Evolutionary conservation across 2,329 filamentous ascomycete species (phyloP), one percentile per base, ranked within the genome.

Genomic region (Aspergillus melleus): DNA sequence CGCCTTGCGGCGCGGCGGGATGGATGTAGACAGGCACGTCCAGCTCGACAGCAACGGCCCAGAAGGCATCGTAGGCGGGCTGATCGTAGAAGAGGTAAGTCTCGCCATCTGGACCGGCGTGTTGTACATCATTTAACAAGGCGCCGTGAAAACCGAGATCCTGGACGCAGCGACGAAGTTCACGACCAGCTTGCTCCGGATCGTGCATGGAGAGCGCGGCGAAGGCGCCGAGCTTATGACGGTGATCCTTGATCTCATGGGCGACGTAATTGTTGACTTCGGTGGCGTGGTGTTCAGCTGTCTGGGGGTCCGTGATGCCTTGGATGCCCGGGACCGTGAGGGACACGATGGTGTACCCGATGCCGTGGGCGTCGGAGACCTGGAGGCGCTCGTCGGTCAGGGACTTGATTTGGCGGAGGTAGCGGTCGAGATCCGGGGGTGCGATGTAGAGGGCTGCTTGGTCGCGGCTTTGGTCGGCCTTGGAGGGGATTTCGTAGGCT

Each of bases 11-110:
- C 81, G 62, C 80, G 78, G 54, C 80, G 2, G 85, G 86, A 67
- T 88, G 86, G 4, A 88, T 75, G 64, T 88, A 88, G 59, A 88
- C 78, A 2, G 85, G 84, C 0, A 86, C 84, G 55, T 87, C 83
- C 0, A 88, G 79, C 24, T 86, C 81, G 12, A 77, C 77, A 1
- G 81, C 77, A 1, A 79, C 80, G 6, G 76, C 68, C 85, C 85
- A 88, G 76, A 88, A 87, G 20, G 79, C 72, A 24, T 68, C 68
- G 76, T 81, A 88, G 60, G 83, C 80, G 0, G 82, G 79, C 5
- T 77, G 72, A 66, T 88, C 86, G 72, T 87, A 88, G 71, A 87
- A 88, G 66, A 87, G 52, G 71, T 75, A 84, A 80, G 30, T 80
- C 78, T 86, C 83, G 26, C 84, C 84, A 57, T 85, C 81, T 0